Base-by-base conservation (phyloP, 2,329 filamentous ascomycete species). In the Torrubiellomyces zombiae region DNA sequence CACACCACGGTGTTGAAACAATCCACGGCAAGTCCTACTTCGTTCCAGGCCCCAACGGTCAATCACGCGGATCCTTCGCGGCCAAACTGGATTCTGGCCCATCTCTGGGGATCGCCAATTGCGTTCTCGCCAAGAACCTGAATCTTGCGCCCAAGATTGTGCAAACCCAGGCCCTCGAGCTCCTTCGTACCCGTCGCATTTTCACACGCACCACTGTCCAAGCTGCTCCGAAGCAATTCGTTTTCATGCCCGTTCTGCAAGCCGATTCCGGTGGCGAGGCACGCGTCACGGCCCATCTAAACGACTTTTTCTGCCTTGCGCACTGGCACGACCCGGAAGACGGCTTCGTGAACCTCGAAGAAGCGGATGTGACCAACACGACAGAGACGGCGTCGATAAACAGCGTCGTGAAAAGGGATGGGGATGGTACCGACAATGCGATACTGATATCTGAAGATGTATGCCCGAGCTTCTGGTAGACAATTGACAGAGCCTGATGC, bases 281-380 rank as follows among this genome's bases (percentile, higher is more conserved):
- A 4, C 55, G 53, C 24, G 56, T 75, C 24, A 63, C 57, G 13
- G 51, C 49, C 16, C 63, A 81, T 37, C 44, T 75, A 48, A 91
- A 83, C 39, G 82, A 95, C 30, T 70, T 79, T 34, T 75, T 95
- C 36, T 81, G 83, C 44, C 73, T 95, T 29, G 86, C 80, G 1
- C 85, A 95, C 47, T 80, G 74, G 54, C 83, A 95, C 40, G 65
- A 75, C 29, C 60, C 64, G 0, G 59, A 66, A 2, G 71, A 86
- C 43, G 80, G 76, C 0, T 76, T 83, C 32, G 62, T 72, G 4
- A 78, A 89, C 34, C 48, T 86, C 1, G 78, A 91, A 31, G 74
- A 80, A 18, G 33, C 42, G n/a, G 44, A 48, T 14, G 41, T 44
- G 16, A n/a, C n/a, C n/a, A n/a, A n/a, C n/a, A 40, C 38, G 14